Evolutionary conservation across 441 rosid genomes (phyloP), one percentile per base, ranked within the genome.

Genomic region (Jatropha podagrica): DNA sequence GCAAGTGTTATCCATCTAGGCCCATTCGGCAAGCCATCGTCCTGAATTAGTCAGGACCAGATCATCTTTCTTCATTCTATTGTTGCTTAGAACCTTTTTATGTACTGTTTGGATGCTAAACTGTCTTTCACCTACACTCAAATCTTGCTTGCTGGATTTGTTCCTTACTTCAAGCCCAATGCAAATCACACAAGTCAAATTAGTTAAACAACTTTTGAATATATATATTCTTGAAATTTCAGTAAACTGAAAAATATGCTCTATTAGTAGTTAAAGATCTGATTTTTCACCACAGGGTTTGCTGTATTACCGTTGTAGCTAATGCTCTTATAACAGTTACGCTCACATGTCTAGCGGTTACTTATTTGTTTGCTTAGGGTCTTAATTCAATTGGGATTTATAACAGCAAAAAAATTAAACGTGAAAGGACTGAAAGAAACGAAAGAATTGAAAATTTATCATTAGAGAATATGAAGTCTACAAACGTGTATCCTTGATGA

Each of bases 1-100:
- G 84, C 67, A 18, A 60, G 46, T 51, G 15, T 13, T 72, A 51
- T 44, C 44, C 74, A 58, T 73, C 49, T 51, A 23, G 48, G 49
- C 69, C 23, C 44, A 63, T 40, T 38, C 41, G 13, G 26, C 38
- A 38, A 64, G 23, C 4, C 23, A 64, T 55, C n/a, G 60, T 55
- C 27, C 60, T 55, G 60, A 54, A 55, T n/a, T 55, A 5, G 3
- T 55, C 26, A n/a, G 23, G 7, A 8, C 5, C 3, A 61, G 40
- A 32, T 61, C 17, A 15, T 55, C 10, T 55, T 55, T 55, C 40
- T 61, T 7, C 38, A 0, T 12, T 61, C 65, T 61, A 2, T 60
- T 61, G 32, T 17, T 61, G 18, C 4, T 52, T 52, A 52, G 20
- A 52, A 17, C 56, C n/a, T 0, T 52, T 52, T 15, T 12, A 17